A percentile compares a stretch with the other conserved stretches of the same genome.
Conservation (phyloP, 768 basidiomycete species). For the Termitomyces sp. region DNA sequence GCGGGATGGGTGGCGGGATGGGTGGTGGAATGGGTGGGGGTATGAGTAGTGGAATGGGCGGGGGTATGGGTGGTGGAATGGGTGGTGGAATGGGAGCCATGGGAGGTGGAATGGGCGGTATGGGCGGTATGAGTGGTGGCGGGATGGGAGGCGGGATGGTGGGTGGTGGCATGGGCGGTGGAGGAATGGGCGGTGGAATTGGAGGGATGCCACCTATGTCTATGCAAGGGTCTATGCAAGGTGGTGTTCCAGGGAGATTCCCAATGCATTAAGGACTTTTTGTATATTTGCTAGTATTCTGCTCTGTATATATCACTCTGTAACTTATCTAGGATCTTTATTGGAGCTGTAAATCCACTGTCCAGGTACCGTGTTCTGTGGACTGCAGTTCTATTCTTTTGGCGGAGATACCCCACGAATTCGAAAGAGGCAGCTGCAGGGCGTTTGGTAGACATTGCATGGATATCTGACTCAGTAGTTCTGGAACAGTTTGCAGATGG, state of each 20-base stretch:
- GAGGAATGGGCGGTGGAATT: not conserved
- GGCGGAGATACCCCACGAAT: not conserved
- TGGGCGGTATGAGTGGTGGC: not conserved
- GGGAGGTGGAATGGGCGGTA: conserved; percentile 7
- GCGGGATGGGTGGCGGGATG: conserved; percentile 19
- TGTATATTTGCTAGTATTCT: conserved; percentile 6
- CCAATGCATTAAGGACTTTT: conserved; percentile 20
- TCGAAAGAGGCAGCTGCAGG: too few relatives aligned
- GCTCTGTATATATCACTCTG: conserved; percentile 6
- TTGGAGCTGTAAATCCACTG: not conserved
- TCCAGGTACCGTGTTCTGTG: not conserved
- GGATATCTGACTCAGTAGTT: too few relatives aligned
- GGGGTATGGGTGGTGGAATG: conserved; percentile 19
- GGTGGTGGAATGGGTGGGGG: conserved; percentile 16
- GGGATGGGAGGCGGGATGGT: conserved; percentile 18
- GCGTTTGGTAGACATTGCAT: too few relatives aligned
- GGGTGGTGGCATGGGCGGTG: conserved; percentile 5
- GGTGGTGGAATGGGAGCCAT: conserved; percentile 18
- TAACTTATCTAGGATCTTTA: not conserved
- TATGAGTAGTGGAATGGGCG: conserved; percentile 20
- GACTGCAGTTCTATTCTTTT: not conserved
- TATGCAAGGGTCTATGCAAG: conserved; percentile 26
- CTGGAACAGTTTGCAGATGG: too few relatives aligned
- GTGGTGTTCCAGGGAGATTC: conserved; percentile 27
- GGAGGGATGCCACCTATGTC: conserved; percentile 27